These are phyloP conservation scores for Microbotryomycetes sp. DNA, from an alignment of 1,284 basidiomycete genomes.

Conservation along the genomic window DNA sequence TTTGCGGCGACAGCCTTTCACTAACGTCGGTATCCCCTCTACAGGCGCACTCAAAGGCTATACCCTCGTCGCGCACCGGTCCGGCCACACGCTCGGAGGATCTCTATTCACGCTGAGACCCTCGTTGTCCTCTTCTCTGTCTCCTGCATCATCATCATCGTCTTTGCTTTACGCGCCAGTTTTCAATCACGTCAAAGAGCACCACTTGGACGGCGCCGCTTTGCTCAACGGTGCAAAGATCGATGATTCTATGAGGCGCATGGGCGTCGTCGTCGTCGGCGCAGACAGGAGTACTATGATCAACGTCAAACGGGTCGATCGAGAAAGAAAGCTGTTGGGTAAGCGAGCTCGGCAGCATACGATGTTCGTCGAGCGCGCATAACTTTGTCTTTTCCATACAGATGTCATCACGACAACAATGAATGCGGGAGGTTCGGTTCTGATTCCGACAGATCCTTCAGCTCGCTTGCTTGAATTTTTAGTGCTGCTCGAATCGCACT, in stretches of 20 bases:
- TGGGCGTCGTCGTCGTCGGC: slow-evolving; percentile 89
- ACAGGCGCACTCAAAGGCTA: slow-evolving; percentile 80
- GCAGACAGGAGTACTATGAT: slow-evolving; percentile 73
- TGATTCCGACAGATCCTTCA: slow-evolving; percentile 89
- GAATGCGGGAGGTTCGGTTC: slow-evolving; percentile 58
- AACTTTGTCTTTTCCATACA: not conserved
- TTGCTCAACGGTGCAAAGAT: slow-evolving; percentile 56
- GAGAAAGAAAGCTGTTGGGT: slow-evolving; percentile 84
- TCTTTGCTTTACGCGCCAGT: slow-evolving; percentile 94
- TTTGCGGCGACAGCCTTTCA: not conserved
- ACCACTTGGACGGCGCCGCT: slow-evolving; percentile 92
- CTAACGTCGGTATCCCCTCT: slow-evolving; percentile 1
- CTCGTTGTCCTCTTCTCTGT: slow-evolving; percentile 53
- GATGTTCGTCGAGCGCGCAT: too few relatives aligned
- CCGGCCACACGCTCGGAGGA: slow-evolving; percentile 92
- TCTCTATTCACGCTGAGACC: slow-evolving; percentile 93
- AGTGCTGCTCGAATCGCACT: slow-evolving; percentile 93
- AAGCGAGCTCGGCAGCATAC: slow-evolving; percentile 33
- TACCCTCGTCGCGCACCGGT: slow-evolving; percentile 91
- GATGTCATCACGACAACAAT: slow-evolving; percentile 64
- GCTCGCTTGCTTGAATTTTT: slow-evolving; percentile 88
- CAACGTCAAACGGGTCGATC: slow-evolving; percentile 81
- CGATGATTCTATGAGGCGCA: slow-evolving; percentile 69
- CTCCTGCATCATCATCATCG: slow-evolving; percentile 58
- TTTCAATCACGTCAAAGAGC: slow-evolving; percentile 93